These are phyloP conservation scores for Chytriomyces sp. DNA, from an alignment of 192 early-diverging fungal species.

Conservation along the genomic window DNA sequence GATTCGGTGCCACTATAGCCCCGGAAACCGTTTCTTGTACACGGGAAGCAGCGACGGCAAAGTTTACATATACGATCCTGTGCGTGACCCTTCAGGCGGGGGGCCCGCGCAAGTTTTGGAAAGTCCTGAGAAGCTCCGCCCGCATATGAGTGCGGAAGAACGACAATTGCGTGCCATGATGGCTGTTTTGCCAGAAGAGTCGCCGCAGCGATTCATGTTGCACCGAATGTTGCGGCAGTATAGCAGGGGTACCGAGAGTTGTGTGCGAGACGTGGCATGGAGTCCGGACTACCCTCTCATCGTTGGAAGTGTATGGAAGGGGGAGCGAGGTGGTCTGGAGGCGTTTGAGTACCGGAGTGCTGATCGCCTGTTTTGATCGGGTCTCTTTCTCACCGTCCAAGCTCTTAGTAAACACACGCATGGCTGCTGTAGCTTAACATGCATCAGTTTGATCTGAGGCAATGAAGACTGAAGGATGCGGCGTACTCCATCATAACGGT, in stretches of 20 bases:
- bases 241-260: not conserved
- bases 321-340: constrained; percentile 11
- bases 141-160: not conserved
- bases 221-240: not conserved
- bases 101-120: constrained; percentile 5
- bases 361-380: too few relatives aligned
- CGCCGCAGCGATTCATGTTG: not conserved
- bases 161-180: not conserved
- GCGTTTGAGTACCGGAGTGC: constrained; percentile 22
- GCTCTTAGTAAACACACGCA: too few relatives aligned
- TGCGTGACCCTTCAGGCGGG: constrained; percentile 10
- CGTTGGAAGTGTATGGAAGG: constrained; percentile 24
- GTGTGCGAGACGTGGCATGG: constrained; percentile 40
- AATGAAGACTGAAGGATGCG: too few relatives aligned
- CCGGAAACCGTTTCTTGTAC: constrained; percentile 62
- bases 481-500: too few relatives aligned
- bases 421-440: too few relatives aligned
- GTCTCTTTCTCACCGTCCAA: too few relatives aligned
- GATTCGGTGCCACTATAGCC: constrained; percentile 74
- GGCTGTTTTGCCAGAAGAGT: not conserved
- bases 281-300: constrained; percentile 35
- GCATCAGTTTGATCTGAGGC: too few relatives aligned
- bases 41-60: constrained; percentile 65
- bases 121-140: not conserved
- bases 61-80: constrained; percentile 44